A percentile compares a stretch with the other conserved stretches of the same genome.
phyloP scores from a whole-genome alignment of 495 filamentous ascomycete species.

The Entonaema liquescens region DNA sequence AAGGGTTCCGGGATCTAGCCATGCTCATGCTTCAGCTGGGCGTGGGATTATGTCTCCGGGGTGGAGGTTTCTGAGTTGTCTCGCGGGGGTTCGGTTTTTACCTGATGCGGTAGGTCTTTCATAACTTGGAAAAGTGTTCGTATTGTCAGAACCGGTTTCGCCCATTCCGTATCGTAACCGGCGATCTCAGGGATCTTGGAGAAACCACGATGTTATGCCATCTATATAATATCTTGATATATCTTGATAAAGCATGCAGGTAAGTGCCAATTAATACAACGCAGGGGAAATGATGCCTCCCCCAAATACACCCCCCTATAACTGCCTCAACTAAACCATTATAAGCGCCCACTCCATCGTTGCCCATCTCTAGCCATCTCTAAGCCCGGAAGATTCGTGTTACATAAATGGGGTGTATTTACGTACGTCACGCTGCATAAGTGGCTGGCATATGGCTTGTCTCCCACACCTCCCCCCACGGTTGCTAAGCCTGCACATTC shows the following conservation, averaged over 20 bases:
- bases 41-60: not conserved
- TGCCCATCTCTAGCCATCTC: not conserved
- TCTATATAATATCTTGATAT: not conserved
- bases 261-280: not conserved
- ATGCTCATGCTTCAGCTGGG: not conserved
- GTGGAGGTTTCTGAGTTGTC: not conserved
- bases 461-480: slow-evolving; percentile 16
- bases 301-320: not conserved
- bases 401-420: slow-evolving; percentile 11
- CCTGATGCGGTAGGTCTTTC: slow-evolving; percentile 8
- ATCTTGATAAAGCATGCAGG: not conserved
- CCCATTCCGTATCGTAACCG: not conserved
- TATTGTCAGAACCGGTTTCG: not conserved
- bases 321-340: not conserved
- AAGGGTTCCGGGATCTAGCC: not conserved
- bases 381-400: slow-evolving; percentile 11
- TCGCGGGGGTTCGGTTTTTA: slow-evolving; percentile 11
- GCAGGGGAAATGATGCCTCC: not conserved
- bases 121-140: not conserved
- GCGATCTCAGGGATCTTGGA: not conserved
- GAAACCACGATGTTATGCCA: not conserved
- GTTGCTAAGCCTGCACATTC: slow-evolving; percentile 9
- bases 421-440: slow-evolving; percentile 32
- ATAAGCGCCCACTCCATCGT: not conserved
- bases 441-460: slow-evolving; percentile 5